These are phyloP conservation scores for Nicotiana benthamiana DNA, from an alignment of 257 asterid genomes.

Conservation along the genomic window DNA sequence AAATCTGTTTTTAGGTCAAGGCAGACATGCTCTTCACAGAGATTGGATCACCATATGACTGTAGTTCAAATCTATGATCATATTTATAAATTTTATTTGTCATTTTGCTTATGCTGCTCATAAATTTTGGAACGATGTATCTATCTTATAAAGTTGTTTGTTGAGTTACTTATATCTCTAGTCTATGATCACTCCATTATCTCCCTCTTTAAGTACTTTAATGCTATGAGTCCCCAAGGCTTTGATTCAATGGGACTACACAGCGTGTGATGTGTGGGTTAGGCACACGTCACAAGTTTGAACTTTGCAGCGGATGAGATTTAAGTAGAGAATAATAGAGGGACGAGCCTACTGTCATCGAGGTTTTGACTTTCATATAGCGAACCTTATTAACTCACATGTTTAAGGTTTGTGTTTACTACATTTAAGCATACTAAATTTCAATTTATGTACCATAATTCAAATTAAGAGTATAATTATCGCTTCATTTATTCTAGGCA, in stretches of 20 bases:
- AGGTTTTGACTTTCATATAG: not conserved
- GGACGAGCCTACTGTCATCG: not conserved
- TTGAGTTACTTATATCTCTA: not conserved
- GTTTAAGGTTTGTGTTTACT: too few species aligned
- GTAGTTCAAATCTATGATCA: slow-evolving; percentile 3
- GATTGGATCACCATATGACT: not conserved
- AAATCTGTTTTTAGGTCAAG: not conserved
- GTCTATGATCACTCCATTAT: not conserved
- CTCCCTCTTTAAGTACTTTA: not conserved
- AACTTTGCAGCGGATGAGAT: not conserved
- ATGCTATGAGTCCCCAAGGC: not conserved
- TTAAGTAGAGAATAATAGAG: not conserved
- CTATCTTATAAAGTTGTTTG: not conserved
- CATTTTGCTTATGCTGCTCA: not conserved
- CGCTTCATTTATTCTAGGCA: too few species aligned
- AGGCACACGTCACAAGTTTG: not conserved
- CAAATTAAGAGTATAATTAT: too few species aligned
- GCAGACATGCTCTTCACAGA: not conserved
- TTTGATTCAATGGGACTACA: not conserved
- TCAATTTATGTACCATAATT: too few species aligned
- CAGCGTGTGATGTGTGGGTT: not conserved
- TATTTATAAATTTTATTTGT: slow-evolving; percentile 6
- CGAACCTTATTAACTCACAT: too few species aligned
- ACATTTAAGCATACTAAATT: too few species aligned
- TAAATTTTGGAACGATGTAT: slow-evolving; percentile 9